Base-by-base conservation (phyloP, 306 rosid genomes). In the Pterocarpus santalinus region DNA sequence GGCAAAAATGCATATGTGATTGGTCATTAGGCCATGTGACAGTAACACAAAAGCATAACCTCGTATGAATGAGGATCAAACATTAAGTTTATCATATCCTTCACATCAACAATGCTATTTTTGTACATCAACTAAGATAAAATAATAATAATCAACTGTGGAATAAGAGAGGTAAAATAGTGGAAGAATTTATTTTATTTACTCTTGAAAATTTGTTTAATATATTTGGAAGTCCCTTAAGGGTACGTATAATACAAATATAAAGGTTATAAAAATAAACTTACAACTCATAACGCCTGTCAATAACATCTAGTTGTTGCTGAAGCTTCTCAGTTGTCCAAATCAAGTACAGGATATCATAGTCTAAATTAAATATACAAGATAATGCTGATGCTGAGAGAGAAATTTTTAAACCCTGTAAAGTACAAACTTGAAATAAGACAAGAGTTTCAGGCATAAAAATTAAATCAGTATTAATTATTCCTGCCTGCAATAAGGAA, bases 291-390 rank as follows among this genome's bases (percentile, higher is more conserved):
- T 43, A 92, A 36, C 93, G 92, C 76, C 80, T 86, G 90, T 95
- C 95, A 80, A 93, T 86, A 77, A 87, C 91, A 64, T 86, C 80
- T 64, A 90, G 90, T 82, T 90, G 97, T 57, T 84, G 97, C 87
- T 91, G 91, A 86, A 95, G 97, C 86, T 80, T 95, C 89, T 93
- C 99, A 39, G 84, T 80, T 5, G 97, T 95, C 90, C 85, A 88
- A 73, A 83, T 70, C 84, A 95, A 81, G 86, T 84, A 79, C 84
- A 95, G 80, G 57, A 90, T 83, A 86, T 93, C 95, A 72, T 53
- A 82, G 67, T 95, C 99, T 33, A 91, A 83, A 85, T 83, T 87
- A 39, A 91, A 90, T 85, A 87, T 57, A 35, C 85, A 41, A 53
- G 92, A 82, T 84, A 89, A 84, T 58, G 88, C 78, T 22, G 88